These are phyloP conservation scores for Antitrichia curtipendula DNA, from an alignment of 225 moss, liverwort and hornwort species.

Conservation along the genomic window DNA sequence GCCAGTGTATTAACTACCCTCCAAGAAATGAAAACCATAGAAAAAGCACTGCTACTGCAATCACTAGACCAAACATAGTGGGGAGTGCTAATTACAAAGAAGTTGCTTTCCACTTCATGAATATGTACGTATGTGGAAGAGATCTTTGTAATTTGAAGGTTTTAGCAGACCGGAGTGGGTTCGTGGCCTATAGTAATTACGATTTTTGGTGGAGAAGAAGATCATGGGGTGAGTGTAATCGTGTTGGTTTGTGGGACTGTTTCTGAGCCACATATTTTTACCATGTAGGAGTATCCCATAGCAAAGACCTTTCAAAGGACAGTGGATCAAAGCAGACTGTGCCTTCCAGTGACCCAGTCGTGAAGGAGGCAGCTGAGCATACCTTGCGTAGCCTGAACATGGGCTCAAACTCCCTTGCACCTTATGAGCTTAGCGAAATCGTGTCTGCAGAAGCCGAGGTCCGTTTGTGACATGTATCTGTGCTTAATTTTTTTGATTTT, in stretches of 20 bases:
- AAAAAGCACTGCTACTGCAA: neutral
- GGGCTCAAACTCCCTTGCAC: conserved; percentile 41
- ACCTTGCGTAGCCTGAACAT: conserved; percentile 25
- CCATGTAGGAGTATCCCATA: conserved; percentile 25
- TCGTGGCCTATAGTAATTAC: neutral
- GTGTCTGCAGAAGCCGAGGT: conserved; percentile 70
- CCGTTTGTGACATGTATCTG: neutral
- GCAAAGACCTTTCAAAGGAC: conserved; percentile 5
- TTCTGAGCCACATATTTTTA: neutral
- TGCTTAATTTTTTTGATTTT: neutral
- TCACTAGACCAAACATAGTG: neutral
- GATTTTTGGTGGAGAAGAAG: neutral
- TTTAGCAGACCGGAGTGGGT: neutral
- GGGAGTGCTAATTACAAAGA: neutral
- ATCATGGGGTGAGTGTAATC: neutral
- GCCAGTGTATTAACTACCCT: neutral
- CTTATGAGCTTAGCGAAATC: conserved; percentile 47
- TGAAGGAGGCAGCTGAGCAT: conserved; percentile 54
- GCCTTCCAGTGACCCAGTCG: conserved; percentile 40
- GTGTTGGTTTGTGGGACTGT: neutral
- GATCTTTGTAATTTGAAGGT: neutral
- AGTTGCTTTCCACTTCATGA: neutral
- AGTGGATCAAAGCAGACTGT: conserved; percentile 12
- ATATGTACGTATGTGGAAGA: neutral
- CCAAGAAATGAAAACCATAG: neutral